A percentile compares a stretch with the other conserved stretches of the same genome.
These are phyloP conservation scores for Globisporangium cederbergense DNA, from an alignment of 352 stramenopile species.

Conservation along the genomic window DNA sequence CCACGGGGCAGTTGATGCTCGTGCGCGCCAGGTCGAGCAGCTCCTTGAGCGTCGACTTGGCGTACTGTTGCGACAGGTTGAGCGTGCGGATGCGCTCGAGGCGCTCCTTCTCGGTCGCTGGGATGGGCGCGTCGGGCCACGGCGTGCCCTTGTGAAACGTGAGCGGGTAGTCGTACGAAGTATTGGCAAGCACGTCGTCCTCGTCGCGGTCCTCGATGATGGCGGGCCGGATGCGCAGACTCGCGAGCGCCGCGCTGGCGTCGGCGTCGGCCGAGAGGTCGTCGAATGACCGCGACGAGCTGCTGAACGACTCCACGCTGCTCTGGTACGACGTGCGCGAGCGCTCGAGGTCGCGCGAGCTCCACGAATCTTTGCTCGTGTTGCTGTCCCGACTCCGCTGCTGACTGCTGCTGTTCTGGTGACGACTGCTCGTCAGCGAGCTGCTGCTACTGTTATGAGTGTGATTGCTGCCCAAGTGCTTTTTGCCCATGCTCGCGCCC, in stretches of 20 bases:
- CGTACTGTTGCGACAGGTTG: slow-evolving; percentile 77
- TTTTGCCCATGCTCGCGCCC: slow-evolving; percentile 37
- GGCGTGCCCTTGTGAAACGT: slow-evolving; percentile 68
- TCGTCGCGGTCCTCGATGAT: slow-evolving; percentile 35
- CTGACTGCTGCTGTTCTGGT: background rate
- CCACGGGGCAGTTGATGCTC: slow-evolving; percentile 67
- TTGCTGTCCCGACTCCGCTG: slow-evolving; percentile 21
- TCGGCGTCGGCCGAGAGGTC: slow-evolving; percentile 13
- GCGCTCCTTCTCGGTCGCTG: slow-evolving; percentile 45
- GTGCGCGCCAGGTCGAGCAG: slow-evolving; percentile 69
- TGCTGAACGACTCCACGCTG: slow-evolving; percentile 24
- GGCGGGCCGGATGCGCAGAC: slow-evolving; percentile 15
- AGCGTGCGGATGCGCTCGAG: slow-evolving; percentile 57
- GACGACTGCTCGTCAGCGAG: slow-evolving; percentile 16
- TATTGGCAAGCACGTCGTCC: slow-evolving; percentile 56
- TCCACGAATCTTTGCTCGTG: slow-evolving; percentile 29
- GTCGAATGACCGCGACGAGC: slow-evolving; percentile 17
- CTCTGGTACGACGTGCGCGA: slow-evolving; percentile 21
- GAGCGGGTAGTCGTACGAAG: slow-evolving; percentile 61
- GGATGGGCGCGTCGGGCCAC: slow-evolving; percentile 73
- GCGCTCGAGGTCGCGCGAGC: slow-evolving; percentile 21
- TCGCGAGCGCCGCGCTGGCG: slow-evolving; percentile 15
- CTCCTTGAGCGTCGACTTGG: slow-evolving; percentile 66
- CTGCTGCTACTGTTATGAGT: slow-evolving; percentile 37
- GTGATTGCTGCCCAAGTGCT: slow-evolving; percentile 23